Conservation (phyloP, 306 rosid species). For the Luffa aegyptiaca region DNA sequence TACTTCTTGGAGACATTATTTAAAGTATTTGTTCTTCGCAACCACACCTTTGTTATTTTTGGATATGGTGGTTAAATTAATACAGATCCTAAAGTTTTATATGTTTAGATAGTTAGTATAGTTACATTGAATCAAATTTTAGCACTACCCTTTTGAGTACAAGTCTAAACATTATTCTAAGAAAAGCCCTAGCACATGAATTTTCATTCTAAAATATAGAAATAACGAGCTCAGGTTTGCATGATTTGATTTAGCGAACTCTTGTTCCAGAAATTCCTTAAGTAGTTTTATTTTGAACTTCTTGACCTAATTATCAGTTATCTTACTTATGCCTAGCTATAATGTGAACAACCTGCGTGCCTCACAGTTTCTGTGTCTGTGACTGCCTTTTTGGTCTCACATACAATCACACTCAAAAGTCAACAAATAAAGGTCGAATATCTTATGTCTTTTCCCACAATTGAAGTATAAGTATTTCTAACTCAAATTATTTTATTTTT, state of each 20-base stretch:
- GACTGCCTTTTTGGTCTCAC: not conserved
- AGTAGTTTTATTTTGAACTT: not conserved
- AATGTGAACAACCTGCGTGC: not conserved
- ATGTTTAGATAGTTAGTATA: not conserved
- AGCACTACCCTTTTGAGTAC: not conserved
- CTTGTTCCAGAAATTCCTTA: not conserved
- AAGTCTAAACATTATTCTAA: not conserved
- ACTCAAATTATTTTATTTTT: not conserved
- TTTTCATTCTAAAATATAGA: not conserved
- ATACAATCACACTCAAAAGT: not conserved
- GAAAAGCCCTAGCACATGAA: not conserved
- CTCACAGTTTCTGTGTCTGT: not conserved
- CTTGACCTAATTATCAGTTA: not conserved
- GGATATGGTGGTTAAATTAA: not conserved
- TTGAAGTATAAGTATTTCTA: constrained; percentile 5
- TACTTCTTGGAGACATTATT: constrained; percentile 1
- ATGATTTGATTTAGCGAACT: not conserved
- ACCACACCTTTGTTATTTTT: not conserved
- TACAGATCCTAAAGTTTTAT: not conserved
- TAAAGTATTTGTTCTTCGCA: not conserved
- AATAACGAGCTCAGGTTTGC: not conserved
- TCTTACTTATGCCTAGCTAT: not conserved
- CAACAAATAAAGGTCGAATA: not conserved
- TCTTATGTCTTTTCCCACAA: not conserved
- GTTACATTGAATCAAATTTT: not conserved